Base-by-base conservation (phyloP, 768 basidiomycete genomes). In the Lactarius indigo region DNA sequence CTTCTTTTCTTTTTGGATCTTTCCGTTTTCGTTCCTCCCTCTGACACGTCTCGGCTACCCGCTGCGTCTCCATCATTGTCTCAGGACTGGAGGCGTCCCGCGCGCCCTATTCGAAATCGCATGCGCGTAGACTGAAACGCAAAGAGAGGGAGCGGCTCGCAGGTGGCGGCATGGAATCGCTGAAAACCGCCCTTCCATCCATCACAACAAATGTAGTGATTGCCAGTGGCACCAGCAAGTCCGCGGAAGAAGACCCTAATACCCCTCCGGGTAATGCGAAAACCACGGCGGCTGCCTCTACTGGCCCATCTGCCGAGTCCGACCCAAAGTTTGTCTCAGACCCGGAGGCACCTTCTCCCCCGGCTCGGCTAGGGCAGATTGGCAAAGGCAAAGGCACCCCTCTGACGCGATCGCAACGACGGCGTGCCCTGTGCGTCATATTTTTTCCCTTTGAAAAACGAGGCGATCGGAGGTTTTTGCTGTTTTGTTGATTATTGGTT, bases 61-160 rank as follows among this genome's bases (percentile, higher is more conserved):
- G n/a, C 56, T 9, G 28, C 39, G 33, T 61, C 37, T 39, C 52
- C 31, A 44, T 56, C 65, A 50, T 23, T 52, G 39, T 20, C 30
- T 23, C 64, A 87, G 85, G 79, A 8, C 75, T 92, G 55, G 84
- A 82, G 65, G 75, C 79, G 4, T 78, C 80, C 7, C 77, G 75
- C 44, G 76, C 80, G 1, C 85, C 85, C 23, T 86, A 89, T 73
- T 92, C 91, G 0, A 92, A 87, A 75, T 88, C 86, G 23, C 91
- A 92, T 72, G 79, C 77, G 54, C 84, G 90, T 28, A 85, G 91
- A 35, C 72, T 88, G 72, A 91, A 90, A 73, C 85, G 85, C 70
- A 90, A 85, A 72, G 85, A 83, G 58, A 86, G 82, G 41, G 77
- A 78, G 57, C 70, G 76, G 65, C 73, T 78, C 50, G 76, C 71